These are phyloP conservation scores for Epichloe coenophiala DNA, from an alignment of 2,329 filamentous ascomycete species.

Conservation along the genomic window DNA sequence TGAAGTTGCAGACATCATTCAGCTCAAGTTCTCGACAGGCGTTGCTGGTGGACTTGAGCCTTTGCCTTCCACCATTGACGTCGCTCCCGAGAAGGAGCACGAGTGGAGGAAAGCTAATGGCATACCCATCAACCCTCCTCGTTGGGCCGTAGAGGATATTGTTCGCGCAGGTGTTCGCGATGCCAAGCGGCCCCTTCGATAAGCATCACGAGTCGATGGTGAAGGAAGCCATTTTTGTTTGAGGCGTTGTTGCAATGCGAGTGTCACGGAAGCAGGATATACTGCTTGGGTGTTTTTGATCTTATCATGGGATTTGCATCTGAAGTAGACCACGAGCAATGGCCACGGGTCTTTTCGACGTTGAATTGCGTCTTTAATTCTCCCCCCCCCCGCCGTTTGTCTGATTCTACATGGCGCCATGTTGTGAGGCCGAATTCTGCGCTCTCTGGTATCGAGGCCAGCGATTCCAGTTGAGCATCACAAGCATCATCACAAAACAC, in stretches of 20 bases:
- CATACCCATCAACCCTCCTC: slow-evolving; percentile 58
- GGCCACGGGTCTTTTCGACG: slow-evolving; percentile 2
- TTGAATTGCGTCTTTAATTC: background rate
- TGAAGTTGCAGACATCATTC: slow-evolving; percentile 79
- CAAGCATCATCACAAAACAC: background rate
- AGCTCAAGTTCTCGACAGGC: slow-evolving; percentile 95
- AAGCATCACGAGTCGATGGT: slow-evolving; percentile 11
- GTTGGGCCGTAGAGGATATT: slow-evolving; percentile 78
- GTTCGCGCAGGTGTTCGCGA: slow-evolving; percentile 62
- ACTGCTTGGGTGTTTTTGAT: slow-evolving; percentile 8
- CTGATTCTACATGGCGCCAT: background rate
- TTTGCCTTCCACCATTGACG: slow-evolving; percentile 55
- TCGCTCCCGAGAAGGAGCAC: slow-evolving; percentile 58
- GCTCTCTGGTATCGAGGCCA: background rate
- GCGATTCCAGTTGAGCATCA: background rate
- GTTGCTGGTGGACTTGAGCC: slow-evolving; percentile 78
- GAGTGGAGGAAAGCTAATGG: slow-evolving; percentile 50
- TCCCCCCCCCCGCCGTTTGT: background rate
- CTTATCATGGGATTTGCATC: slow-evolving; percentile 7
- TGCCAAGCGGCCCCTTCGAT: slow-evolving; percentile 58
- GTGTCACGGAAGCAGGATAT: background rate
- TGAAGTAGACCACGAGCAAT: slow-evolving; percentile 5
- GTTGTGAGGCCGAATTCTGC: background rate
- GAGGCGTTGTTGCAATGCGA: background rate
- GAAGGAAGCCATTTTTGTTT: background rate